Base-by-base conservation (phyloP, 805 yeast species). In the Lipomyces starkeyi region DNA sequence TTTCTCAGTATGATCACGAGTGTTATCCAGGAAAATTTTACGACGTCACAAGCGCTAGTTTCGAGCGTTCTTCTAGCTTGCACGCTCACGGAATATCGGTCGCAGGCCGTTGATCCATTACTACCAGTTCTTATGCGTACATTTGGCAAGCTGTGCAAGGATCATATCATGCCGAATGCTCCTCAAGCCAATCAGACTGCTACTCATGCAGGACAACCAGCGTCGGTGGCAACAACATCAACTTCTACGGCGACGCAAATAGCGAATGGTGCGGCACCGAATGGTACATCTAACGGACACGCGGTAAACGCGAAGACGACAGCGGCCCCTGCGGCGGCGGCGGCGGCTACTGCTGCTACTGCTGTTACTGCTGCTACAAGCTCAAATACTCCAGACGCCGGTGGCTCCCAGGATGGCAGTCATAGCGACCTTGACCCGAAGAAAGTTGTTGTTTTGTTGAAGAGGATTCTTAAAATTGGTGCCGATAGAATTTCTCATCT, bases 71-170 rank as follows among this genome's bases (percentile, higher is more conserved):
- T 88, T 89, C 20, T 94, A 90, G 93, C 81, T 17, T 63, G 75
- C 32, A 91, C 96, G 0, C 81, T 93, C 62, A 90, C 93, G 17
- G 85, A 87, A 70, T 88, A 85, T 75, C 85, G 87, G 63, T 97
- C 97, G 0, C 84, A 86, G 34, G 84, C 87, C 9, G 82, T 94
- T 61, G 97, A 93, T 71, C 83, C 91, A 0, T 81, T 92, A 61
- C 82, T 95, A 68, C 93, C 91, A 1, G 80, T 86, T 70, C 83
- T 93, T 13, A 90, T 95, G 88, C 87, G 93, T 76, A 91, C 97
- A 0, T 89, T 96, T 78, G 91, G 93, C 69, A 93, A 91, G 76
- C 83, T 94, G 60, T 91, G 95, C 75, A 91, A 91, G 73, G 98
- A 93, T 77, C 97, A 93, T 75, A 86, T 88, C 34, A 83, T 89